Evolutionary conservation across 352 stramenopile genomes (phyloP).

Genomic region (Phytophthora citricola): DNA sequence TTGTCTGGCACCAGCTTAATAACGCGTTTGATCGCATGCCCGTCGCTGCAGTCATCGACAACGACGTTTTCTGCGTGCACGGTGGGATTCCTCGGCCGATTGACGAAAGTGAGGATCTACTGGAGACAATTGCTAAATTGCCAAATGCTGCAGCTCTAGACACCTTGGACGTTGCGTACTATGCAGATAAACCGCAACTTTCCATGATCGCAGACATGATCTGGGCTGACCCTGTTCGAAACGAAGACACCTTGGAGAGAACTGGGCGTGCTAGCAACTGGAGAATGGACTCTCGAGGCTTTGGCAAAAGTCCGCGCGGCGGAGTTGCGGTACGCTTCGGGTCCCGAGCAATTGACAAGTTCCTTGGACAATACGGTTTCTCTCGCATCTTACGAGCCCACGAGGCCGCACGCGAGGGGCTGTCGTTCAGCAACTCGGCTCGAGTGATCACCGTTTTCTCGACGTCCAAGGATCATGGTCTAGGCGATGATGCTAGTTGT

Average conservation of each 20-base stretch:
- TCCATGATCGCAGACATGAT: conserved; percentile 73
- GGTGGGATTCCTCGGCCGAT: conserved; percentile 96
- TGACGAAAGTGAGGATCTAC: conserved; percentile 46
- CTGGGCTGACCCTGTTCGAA: conserved; percentile 56
- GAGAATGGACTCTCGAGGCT: conserved; percentile 62
- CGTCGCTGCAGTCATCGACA: conserved; percentile 97
- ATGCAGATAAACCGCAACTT: conserved; percentile 41
- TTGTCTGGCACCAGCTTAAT: conserved; percentile 97
- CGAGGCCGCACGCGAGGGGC: conserved; percentile 87
- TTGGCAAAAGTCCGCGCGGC: conserved; percentile 54
- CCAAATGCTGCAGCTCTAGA: conserved; percentile 45
- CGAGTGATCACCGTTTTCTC: conserved; percentile 77
- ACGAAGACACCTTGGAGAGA: conserved; percentile 9
- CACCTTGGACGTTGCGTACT: conserved; percentile 48
- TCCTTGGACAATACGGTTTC: conserved; percentile 63
- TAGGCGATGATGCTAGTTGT: conserved; percentile 65
- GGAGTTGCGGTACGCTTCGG: conserved; percentile 83
- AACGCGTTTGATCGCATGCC: conserved; percentile 93
- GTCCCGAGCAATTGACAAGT: conserved; percentile 61
- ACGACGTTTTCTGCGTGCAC: conserved; percentile 99
- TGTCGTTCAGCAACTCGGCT: conserved; percentile 58
- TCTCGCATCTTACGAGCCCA: conserved; percentile 79
- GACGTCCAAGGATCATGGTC: conserved; percentile 74
- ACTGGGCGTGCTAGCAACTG: conserved; percentile 31
- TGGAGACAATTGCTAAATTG: conserved; percentile 62